These are phyloP conservation scores for Neofusicoccum parvum DNA, from an alignment of 2,329 filamentous ascomycete species.

Conservation along the genomic window DNA sequence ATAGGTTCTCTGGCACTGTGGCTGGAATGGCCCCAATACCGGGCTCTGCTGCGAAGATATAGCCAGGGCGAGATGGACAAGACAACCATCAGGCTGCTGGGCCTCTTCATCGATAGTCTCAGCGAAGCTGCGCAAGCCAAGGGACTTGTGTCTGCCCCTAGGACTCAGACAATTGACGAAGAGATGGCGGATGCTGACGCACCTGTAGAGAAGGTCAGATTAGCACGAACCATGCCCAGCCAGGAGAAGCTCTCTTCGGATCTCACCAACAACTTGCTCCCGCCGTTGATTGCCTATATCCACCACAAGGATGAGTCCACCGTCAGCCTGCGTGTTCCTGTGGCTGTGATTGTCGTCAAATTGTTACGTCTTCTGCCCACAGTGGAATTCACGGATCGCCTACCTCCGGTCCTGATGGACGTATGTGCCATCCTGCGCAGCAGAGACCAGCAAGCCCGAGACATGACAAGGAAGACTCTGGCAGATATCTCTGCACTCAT, in stretches of 20 bases:
- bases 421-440: slow-evolving; percentile 91
- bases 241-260: slow-evolving; percentile 70
- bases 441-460: slow-evolving; percentile 82
- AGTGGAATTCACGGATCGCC: slow-evolving; percentile 69
- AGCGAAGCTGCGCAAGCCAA: slow-evolving; percentile 52
- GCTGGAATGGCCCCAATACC: slow-evolving; percentile 89
- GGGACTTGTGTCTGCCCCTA: slow-evolving; percentile 34
- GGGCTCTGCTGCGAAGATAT: slow-evolving; percentile 80
- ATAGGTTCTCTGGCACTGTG: slow-evolving; percentile 74
- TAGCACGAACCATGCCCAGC: slow-evolving; percentile 68
- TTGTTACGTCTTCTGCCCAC: slow-evolving; percentile 78
- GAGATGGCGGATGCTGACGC: slow-evolving; percentile 21
- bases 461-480: slow-evolving; percentile 86
- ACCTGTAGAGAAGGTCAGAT: slow-evolving; percentile 30
- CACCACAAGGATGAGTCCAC: slow-evolving; percentile 94
- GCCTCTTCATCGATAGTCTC: slow-evolving; percentile 78
- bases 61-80: slow-evolving; percentile 83
- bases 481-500: slow-evolving; percentile 80
- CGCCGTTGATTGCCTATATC: slow-evolving; percentile 78
- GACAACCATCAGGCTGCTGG: slow-evolving; percentile 78
- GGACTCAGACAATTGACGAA: slow-evolving; percentile 29
- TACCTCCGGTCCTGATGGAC: slow-evolving; percentile 85
- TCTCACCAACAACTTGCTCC: slow-evolving; percentile 73
- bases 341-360: slow-evolving; percentile 86
- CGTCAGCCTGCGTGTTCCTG: slow-evolving; percentile 88